Evolutionary conservation across 2,329 filamentous ascomycete species (phyloP), one percentile per base, ranked within the genome.

Genomic region (Xylaria sp.): DNA sequence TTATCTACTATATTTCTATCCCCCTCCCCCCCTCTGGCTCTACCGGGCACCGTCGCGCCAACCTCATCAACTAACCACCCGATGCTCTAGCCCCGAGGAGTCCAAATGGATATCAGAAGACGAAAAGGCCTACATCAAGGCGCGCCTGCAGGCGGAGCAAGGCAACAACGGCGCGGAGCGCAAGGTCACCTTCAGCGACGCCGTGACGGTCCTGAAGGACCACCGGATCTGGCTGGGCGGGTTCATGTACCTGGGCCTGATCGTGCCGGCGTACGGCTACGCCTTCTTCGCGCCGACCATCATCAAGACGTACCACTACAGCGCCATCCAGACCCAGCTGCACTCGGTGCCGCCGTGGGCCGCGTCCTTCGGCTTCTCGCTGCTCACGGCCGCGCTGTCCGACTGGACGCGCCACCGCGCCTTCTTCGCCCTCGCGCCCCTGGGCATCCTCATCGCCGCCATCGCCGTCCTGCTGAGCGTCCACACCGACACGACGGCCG

Each of bases 221-320:
- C 90, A 85, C 81, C 93, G 92, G 79, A 86, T 94, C 74, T 87
- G 92, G 74, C 79, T 94, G 15, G 92, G 91, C 54, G 91, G 91
- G 0, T 85, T 94, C 79, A 94, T 94, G 91, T 95, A 94, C 81
- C 90, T 94, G 74, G 92, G 92, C 12, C 84, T 94, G 69, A 89
- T 94, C 73, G 91, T 94, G 1, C 91, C 92, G 0, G 91, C 91
- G 4, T 94, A 94, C 77, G 86, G 90, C 74, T 94, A 93, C 76
- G 91, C 92, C 55, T 94, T 92, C 82, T 94, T 94, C 75, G 86
- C 90, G 1, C 91, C 92, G 0, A 87, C 88, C 48, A 94, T 94
- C 77, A 88, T 94, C 77, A 81, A 84, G 73, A 88, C 85, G 8
- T 93, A 91, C 77, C 84, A 90, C 48, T 93, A 91, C 80, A 78